Conservation (phyloP, 2,329 filamentous ascomycete species). For the Fusarium napiforme region DNA sequence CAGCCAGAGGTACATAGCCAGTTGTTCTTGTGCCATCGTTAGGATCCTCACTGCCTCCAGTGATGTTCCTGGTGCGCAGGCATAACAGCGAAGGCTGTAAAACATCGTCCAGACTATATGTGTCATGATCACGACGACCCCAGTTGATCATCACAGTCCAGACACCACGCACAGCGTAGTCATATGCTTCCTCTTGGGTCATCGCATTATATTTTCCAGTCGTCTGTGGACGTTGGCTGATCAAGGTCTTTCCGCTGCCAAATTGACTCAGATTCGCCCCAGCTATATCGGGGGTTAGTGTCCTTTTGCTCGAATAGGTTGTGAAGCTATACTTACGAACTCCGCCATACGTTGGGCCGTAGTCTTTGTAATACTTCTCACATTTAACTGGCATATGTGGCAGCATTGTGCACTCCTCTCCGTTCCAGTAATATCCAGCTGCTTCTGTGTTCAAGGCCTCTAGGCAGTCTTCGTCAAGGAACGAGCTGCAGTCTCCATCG, state of each 20-base stretch:
- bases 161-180: slow-evolving; percentile 18
- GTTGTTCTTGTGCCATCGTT: slow-evolving; percentile 4
- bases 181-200: slow-evolving; percentile 17
- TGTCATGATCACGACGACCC: background rate
- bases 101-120: background rate
- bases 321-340: background rate
- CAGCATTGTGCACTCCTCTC: background rate
- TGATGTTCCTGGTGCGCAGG: slow-evolving; percentile 20
- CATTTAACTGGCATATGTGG: background rate
- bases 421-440: background rate
- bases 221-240: background rate
- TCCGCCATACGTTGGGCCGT: background rate
- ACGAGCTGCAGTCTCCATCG: slow-evolving; percentile 21
- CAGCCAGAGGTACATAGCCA: background rate
- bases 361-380: slow-evolving; percentile 4
- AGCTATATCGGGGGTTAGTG: background rate
- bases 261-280: slow-evolving; percentile 4
- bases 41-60: slow-evolving; percentile 11
- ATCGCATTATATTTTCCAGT: background rate
- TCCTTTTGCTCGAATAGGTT: background rate
- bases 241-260: slow-evolving; percentile 4
- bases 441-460: background rate
- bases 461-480: slow-evolving; percentile 18
- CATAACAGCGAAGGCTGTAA: slow-evolving; percentile 18
- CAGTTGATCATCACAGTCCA: slow-evolving; percentile 26